These are phyloP conservation scores for Fibroporia radiculosa DNA, from an alignment of 768 basidiomycete genomes.

Conservation along the genomic window DNA sequence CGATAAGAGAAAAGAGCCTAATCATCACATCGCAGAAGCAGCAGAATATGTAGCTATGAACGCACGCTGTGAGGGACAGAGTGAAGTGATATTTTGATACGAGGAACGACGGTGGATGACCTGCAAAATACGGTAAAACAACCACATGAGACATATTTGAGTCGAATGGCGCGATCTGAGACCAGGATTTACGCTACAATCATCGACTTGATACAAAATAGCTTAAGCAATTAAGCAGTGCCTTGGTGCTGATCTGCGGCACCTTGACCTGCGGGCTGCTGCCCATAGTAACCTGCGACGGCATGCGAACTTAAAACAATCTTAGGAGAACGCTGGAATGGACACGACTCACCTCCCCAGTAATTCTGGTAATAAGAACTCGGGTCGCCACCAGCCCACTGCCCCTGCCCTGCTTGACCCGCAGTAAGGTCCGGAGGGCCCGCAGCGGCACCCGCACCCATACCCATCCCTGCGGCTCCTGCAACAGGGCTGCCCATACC, in stretches of 20 bases:
- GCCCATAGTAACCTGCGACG: conserved; percentile 67
- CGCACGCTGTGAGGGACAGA: conserved; percentile 1
- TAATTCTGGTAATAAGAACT: conserved; percentile 74
- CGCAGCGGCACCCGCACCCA: conserved; percentile 42
- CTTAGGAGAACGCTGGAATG: not conserved
- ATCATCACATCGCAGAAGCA: conserved; percentile 5
- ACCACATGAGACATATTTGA: not conserved
- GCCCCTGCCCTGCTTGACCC: conserved; percentile 57
- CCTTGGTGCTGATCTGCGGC: conserved; percentile 35
- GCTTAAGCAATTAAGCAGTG: conserved; percentile 12
- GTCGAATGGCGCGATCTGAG: conserved; percentile 12
- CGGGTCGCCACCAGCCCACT: conserved; percentile 72
- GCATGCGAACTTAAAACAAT: not conserved
- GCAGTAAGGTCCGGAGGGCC: conserved; percentile 37
- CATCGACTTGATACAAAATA: conserved; percentile 2
- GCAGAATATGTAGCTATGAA: not conserved
- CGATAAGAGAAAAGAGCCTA: not conserved
- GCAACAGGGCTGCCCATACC: conserved; percentile 52
- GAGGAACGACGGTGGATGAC: conserved; percentile 3
- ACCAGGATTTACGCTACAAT: conserved; percentile 11
- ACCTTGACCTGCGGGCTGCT: conserved; percentile 61
- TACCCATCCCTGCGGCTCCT: conserved; percentile 45
- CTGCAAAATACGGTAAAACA: conserved; percentile 8
- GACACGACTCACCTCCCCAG: conserved; percentile 59
- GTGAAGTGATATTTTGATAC: conserved; percentile 1